Evolutionary conservation across 352 stramenopile species (phyloP).

Genomic region (Thraustotheca clavata): DNA sequence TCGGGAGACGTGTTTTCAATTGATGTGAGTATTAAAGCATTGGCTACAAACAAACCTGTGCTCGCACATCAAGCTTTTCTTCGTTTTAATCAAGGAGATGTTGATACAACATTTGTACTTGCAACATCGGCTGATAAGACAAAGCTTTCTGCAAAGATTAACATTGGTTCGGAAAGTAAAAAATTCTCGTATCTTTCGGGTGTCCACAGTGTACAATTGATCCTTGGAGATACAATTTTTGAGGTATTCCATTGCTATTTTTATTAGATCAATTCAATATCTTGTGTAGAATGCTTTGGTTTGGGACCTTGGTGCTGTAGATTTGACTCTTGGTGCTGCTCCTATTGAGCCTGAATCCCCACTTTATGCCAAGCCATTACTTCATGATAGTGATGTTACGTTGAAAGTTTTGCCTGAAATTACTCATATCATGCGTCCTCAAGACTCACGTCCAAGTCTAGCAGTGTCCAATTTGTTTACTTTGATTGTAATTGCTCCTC

Average conservation of each 20-base stretch:
- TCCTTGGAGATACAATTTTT: slow-evolving; percentile 70
- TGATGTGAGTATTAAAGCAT: slow-evolving; percentile 48
- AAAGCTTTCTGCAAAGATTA: slow-evolving; percentile 36
- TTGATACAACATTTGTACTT: slow-evolving; percentile 69
- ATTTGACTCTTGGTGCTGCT: slow-evolving; percentile 54
- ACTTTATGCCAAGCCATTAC: slow-evolving; percentile 78
- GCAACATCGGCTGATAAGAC: slow-evolving; percentile 27
- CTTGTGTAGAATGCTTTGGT: slow-evolving; percentile 41
- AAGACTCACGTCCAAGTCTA: slow-evolving; percentile 58
- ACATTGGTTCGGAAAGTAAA: slow-evolving; percentile 61
- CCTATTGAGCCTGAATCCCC: slow-evolving; percentile 54
- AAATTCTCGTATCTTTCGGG: slow-evolving; percentile 80
- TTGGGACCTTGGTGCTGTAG: slow-evolving; percentile 56
- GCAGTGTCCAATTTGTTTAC: slow-evolving; percentile 63
- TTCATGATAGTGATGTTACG: slow-evolving; percentile 83
- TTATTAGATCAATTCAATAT: not conserved
- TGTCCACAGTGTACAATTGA: slow-evolving; percentile 51
- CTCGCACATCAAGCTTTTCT: slow-evolving; percentile 72
- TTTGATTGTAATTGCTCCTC: slow-evolving; percentile 43
- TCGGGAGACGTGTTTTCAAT: slow-evolving; percentile 47
- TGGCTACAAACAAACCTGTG: slow-evolving; percentile 43
- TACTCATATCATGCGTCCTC: slow-evolving; percentile 72
- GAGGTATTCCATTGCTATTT: slow-evolving; percentile 24
- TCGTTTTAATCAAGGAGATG: slow-evolving; percentile 60
- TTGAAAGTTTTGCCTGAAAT: slow-evolving; percentile 81